Evolutionary conservation across 371 early-diverging fungal species (phyloP).

Genomic region (Mucor velutinosus): DNA sequence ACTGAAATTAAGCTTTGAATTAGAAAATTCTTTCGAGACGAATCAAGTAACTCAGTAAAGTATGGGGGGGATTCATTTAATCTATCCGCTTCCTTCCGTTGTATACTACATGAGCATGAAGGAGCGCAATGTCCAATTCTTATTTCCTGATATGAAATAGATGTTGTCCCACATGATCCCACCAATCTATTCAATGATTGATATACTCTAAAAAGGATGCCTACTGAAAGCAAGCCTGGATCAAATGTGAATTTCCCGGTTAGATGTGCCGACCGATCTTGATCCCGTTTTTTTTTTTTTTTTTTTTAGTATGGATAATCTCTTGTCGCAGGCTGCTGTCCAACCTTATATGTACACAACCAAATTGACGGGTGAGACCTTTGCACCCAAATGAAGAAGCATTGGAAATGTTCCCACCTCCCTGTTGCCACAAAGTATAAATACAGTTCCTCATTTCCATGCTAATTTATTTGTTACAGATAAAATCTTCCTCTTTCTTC

Average conservation of each 20-base stretch:
- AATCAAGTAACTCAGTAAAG: not conserved
- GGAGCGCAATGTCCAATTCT: not conserved
- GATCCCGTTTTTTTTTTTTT: not conserved
- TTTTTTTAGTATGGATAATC: not conserved
- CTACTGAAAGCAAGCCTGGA: not conserved
- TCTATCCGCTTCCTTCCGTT: constrained; percentile 1
- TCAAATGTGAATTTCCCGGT: not conserved
- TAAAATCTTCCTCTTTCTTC: not conserved
- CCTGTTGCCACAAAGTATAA: not conserved
- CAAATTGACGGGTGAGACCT: not conserved
- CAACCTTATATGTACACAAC: not conserved
- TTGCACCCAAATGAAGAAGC: too few relatives aligned
- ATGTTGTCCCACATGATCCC: not conserved
- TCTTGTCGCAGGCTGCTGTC: not conserved
- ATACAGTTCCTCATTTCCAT: not conserved
- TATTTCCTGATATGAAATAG: constrained; percentile 1
- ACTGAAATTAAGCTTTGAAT: not conserved
- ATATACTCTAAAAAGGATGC: not conserved
- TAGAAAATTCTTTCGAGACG: not conserved
- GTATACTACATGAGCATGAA: not conserved
- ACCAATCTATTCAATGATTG: not conserved
- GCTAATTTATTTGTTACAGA: not conserved
- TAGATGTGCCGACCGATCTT: constrained; percentile 1
- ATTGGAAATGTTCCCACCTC: constrained; percentile 1
- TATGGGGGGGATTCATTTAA: not conserved